Base-by-base conservation (phyloP, 1,284 basidiomycete genomes). In the Ceratobasidium papillatum region DNA sequence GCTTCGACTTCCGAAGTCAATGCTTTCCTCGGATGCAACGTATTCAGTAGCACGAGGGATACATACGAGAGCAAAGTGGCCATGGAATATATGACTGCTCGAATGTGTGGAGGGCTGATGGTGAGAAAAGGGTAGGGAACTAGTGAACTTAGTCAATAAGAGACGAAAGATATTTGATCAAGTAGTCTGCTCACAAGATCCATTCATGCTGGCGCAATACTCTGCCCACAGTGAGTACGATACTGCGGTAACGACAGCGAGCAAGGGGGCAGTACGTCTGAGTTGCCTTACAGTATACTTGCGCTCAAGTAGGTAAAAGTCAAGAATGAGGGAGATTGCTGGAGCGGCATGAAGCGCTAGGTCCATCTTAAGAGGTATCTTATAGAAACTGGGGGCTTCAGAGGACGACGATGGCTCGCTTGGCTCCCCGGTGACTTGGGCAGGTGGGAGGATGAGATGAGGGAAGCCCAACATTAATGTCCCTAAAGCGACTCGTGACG, bases 111-210 rank as follows among this genome's bases (percentile, higher is more conserved):
- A 0, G 87, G 82, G 79, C 86, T 90, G 34, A 89, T 79, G 0
- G 88, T 91, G 75, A 95, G 84, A 84, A 94, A 94, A 0, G 93
- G 93, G 81, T 94, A 94, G 22, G 93, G 92, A 82, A 94, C 91
- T 92, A 49, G 11, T 34, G 27, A 41, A 4, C 38, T 61, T 41
- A 36, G 32, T 34, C 45, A 38, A 25, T 32, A 11, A 64, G 32
- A 51, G 27, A 7, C n/a, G 9, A 51, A 27, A 17, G 30, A 32
- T 34, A 76, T 19, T 41, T 59, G 56, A 41, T 71, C 19, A 58
- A 52, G 25, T 32, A 30, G 43, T 45, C 17, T 0, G 86, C 90
- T 82, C 78, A 92, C 91, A 94, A 1, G 80, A 81, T n/a, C 87
- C 88, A 74, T 90, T 91, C 79, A 83, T 85, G 5, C 79, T 82